Base-by-base conservation (phyloP, 2,329 filamentous ascomycete species). In the Tolypocladium paradoxum region DNA sequence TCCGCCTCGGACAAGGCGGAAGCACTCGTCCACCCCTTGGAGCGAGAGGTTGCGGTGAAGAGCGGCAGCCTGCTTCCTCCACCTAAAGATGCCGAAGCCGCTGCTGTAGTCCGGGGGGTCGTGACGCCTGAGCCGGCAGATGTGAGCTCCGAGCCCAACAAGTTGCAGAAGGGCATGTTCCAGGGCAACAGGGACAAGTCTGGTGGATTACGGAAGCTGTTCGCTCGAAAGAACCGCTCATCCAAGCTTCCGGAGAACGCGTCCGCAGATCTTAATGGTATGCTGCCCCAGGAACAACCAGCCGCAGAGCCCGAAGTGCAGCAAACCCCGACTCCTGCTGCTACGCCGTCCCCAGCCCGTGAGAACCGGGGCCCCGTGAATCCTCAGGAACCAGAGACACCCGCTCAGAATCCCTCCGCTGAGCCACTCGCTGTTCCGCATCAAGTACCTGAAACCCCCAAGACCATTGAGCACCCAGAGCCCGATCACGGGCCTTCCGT, bases 201-300 rank as follows among this genome's bases (percentile, higher is more conserved):
- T 40, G 72, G 73, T 34, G 80, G 82, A 18, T 76, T 88, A 60
- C 79, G 78, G 57, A 86, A 85, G 68, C 72, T 88, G 43, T 87
- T 88, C 62, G 76, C 76, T 48, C 78, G 82, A 59, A 85, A 82
- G 69, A 83, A 83, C 62, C 73, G 78, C 55, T 63, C 70, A 54
- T 84, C 77, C 36, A 85, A 79, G 67, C 61, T 77, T 24, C 76
- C 76, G 8, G 78, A 82, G 1, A 76, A 77, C 55, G 75, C 79
- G 37, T 72, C 72, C 53, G 69, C 68, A 55, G 77, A 78, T 61
- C 68, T 76, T 57, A 79, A 73, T 65, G 73, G 62, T 61, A 77
- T 78, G 73, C 75, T 77, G 59, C 74, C 68, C 27, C 64, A 71
- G 40, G 66, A 73, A 38, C 60, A 67, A 27, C 54, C 57, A 35